Evolutionary conservation across 257 asterid species (phyloP).

Genomic region (Solanum bulbocastanum): DNA sequence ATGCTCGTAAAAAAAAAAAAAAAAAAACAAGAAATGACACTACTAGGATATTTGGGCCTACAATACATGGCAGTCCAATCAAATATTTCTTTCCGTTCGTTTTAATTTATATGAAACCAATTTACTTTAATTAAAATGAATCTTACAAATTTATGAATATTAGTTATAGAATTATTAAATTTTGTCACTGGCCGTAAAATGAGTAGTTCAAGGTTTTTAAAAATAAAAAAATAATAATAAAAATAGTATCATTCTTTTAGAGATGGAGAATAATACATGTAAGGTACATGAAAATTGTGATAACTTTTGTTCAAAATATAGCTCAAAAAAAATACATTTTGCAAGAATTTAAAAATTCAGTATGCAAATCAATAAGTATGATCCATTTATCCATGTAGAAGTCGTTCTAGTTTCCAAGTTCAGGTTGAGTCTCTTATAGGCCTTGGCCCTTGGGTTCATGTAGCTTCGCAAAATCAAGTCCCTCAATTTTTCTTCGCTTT

Average conservation of each 20-base stretch:
- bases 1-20: neutral
- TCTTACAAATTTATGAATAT: neutral
- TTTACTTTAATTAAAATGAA: neutral
- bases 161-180: neutral
- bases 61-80: neutral
- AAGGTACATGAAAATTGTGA: neutral
- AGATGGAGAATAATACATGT: too few species aligned
- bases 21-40: neutral
- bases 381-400: too few species aligned
- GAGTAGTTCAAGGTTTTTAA: neutral
- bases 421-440: too few species aligned
- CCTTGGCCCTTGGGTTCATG: too few species aligned
- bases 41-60: neutral
- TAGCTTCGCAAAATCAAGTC: too few species aligned
- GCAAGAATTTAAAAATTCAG: neutral
- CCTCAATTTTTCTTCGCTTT: too few species aligned
- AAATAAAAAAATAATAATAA: neutral
- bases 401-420: too few species aligned
- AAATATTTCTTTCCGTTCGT: neutral
- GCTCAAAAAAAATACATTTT: neutral
- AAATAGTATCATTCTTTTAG: neutral
- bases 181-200: neutral
- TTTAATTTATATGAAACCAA: neutral
- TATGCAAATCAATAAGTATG: too few species aligned
- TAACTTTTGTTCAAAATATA: too few species aligned